Percentiles rank a stretch among this genome's conserved stretches.
phyloP scores from a whole-genome alignment of 83 land plant genomes.

The Diphasiastrum complanatum region DNA sequence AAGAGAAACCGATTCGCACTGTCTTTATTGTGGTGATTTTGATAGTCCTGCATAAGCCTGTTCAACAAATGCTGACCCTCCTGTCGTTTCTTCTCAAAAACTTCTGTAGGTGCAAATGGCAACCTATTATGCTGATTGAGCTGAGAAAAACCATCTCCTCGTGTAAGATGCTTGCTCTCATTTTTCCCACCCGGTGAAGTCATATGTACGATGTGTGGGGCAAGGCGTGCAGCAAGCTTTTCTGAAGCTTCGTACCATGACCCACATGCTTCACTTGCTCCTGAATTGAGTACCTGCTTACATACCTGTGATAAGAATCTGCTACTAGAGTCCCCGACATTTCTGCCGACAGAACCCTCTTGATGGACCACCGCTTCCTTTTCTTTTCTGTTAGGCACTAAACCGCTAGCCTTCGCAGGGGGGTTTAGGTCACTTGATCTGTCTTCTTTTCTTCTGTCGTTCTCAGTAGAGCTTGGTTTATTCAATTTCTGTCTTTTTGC shows the following conservation, averaged over 20 bases:
- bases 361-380: too few species aligned
- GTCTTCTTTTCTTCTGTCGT: too few species aligned
- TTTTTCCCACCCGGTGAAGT: not conserved
- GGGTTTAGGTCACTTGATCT: too few species aligned
- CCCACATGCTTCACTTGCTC: constrained; percentile 41
- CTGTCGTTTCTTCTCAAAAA: constrained; percentile 45
- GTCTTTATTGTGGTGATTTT: constrained; percentile 42
- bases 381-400: too few species aligned
- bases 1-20: constrained; percentile 64
- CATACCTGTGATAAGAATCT: not conserved
- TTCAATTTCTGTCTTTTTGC: too few species aligned
- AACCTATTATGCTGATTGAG: not conserved
- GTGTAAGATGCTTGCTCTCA: too few species aligned
- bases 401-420: too few species aligned
- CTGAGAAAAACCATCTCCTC: not conserved
- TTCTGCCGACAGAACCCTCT: too few species aligned
- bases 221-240: not conserved
- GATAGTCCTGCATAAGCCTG: constrained; percentile 59
- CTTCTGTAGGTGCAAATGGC: not conserved
- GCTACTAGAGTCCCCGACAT: not conserved
- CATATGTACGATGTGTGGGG: not conserved
- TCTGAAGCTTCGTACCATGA: constrained; percentile 38
- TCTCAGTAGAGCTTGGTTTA: too few species aligned
- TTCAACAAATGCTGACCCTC: constrained; percentile 32
- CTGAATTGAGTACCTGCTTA: constrained; percentile 9